Conservation (phyloP, 2,329 filamentous ascomycete species). For the Ascochyta viciae-villosae region DNA sequence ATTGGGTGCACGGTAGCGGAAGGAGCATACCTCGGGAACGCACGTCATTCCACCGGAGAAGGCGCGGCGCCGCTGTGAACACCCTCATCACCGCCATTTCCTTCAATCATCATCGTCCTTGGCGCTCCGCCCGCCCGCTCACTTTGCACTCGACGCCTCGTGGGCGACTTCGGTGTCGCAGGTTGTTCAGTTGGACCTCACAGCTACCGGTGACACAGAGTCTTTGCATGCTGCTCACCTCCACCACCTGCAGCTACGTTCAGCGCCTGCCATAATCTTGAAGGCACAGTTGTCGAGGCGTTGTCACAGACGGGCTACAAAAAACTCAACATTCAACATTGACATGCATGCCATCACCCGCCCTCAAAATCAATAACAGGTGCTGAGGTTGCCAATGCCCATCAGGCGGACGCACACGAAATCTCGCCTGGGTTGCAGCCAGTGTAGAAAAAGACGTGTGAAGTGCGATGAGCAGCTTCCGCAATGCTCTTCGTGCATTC, state of each 20-base stretch:
- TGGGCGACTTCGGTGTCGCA: background rate
- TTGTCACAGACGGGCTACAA: background rate
- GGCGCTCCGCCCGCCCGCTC: background rate
- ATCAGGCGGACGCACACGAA: slow-evolving; percentile 19
- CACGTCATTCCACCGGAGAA: slow-evolving; percentile 11
- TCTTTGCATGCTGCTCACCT: background rate
- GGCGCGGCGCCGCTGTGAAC: background rate
- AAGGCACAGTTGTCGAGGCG: background rate
- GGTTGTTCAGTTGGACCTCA: background rate
- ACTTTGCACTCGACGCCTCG: background rate
- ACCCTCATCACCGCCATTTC: background rate
- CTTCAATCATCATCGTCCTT: slow-evolving; percentile 2
- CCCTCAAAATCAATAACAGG: background rate
- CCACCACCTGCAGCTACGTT: background rate
- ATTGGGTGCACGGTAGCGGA: slow-evolving; percentile 2
- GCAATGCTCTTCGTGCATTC: slow-evolving; percentile 12
- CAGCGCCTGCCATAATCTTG: background rate
- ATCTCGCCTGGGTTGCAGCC: slow-evolving; percentile 23
- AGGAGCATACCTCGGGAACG: slow-evolving; percentile 11
- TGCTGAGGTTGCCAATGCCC: slow-evolving; percentile 14
- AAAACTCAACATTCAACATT: background rate
- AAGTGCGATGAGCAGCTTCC: slow-evolving; percentile 23
- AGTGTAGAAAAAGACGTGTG: slow-evolving; percentile 21
- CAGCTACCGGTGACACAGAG: background rate
- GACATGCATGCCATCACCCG: background rate